Percentiles rank a stretch among this genome's conserved stretches.
phyloP scores from a whole-genome alignment of 768 basidiomycete species.

The Calocybe gangraenosa region DNA sequence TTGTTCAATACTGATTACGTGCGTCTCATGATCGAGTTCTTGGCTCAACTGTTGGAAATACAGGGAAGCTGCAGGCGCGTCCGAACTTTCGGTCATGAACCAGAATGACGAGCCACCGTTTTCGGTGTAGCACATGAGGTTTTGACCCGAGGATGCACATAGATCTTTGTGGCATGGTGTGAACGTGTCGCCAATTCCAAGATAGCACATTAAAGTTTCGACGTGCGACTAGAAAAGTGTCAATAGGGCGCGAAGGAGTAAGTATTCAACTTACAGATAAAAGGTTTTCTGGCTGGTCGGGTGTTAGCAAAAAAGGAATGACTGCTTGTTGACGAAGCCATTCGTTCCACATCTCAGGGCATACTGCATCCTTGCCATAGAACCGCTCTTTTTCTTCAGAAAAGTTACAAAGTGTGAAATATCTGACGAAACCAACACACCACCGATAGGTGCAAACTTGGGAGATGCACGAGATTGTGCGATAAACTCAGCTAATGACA shows the following conservation, averaged over 20 bases:
- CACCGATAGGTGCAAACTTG: conserved; percentile 31
- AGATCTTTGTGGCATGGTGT: conserved; percentile 85
- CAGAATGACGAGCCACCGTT: conserved; percentile 70
- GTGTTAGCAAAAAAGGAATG: conserved; percentile 51
- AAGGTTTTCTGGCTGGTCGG: conserved; percentile 52
- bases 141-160: conserved; percentile 82
- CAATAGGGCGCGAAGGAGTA: background rate
- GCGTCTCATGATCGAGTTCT: conserved; percentile 72
- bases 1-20: conserved; percentile 59
- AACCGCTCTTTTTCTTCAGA: conserved; percentile 51
- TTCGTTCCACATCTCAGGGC: conserved; percentile 59
- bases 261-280: conserved; percentile 31
- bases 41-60: conserved; percentile 56
- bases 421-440: conserved; percentile 22
- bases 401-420: background rate
- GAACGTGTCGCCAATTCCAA: conserved; percentile 78
- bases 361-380: conserved; percentile 77
- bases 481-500: conserved; percentile 54
- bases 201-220: conserved; percentile 83
- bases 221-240: conserved; percentile 43
- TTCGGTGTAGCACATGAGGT: conserved; percentile 82
- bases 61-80: conserved; percentile 46
- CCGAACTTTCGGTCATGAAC: conserved; percentile 76
- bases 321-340: conserved; percentile 48
- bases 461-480: conserved; percentile 32